Conservation (phyloP, 2,329 filamentous ascomycete genomes). For the Neofusicoccum laricinum region DNA sequence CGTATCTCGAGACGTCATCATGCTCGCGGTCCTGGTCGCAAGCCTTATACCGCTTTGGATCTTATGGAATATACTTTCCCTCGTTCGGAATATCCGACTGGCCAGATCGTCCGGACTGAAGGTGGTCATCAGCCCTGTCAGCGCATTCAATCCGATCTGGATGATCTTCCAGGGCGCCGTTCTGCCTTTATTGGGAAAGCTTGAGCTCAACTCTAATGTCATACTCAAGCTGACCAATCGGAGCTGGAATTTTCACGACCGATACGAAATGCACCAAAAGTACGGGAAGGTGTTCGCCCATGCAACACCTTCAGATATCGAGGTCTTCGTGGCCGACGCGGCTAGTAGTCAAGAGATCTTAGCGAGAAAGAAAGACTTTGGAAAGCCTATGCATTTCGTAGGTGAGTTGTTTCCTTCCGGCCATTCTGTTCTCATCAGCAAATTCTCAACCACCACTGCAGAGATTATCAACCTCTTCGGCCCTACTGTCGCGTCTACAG, state of each 20-base stretch:
- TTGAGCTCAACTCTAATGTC: no score
- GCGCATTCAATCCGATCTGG: no score
- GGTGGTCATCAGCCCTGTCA: no score
- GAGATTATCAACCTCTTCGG: slow-evolving; percentile 11
- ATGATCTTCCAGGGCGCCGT: no score
- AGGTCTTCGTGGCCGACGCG: slow-evolving; percentile 19
- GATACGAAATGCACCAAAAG: slow-evolving; percentile 18
- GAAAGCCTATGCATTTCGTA: slow-evolving; percentile 6
- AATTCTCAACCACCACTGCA: neutral
- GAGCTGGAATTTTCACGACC: slow-evolving; percentile 20
- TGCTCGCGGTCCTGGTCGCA: no score
- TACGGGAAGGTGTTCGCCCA: slow-evolving; percentile 20
- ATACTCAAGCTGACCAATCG: neutral
- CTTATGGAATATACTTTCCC: no score
- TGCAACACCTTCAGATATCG: slow-evolving; percentile 18
- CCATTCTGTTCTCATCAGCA: no score
- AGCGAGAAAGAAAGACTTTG: slow-evolving; percentile 1
- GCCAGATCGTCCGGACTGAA: no score
- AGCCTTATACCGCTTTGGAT: no score
- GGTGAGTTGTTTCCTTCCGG: neutral
- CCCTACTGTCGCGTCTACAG: neutral
- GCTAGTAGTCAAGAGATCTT: slow-evolving; percentile 19
- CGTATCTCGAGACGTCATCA: no score
- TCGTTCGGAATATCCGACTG: no score
- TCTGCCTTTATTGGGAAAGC: no score